Evolutionary conservation across 331 rosid genomes (phyloP), one percentile per base, ranked within the genome.

Genomic region (Rosa hybrid): DNA sequence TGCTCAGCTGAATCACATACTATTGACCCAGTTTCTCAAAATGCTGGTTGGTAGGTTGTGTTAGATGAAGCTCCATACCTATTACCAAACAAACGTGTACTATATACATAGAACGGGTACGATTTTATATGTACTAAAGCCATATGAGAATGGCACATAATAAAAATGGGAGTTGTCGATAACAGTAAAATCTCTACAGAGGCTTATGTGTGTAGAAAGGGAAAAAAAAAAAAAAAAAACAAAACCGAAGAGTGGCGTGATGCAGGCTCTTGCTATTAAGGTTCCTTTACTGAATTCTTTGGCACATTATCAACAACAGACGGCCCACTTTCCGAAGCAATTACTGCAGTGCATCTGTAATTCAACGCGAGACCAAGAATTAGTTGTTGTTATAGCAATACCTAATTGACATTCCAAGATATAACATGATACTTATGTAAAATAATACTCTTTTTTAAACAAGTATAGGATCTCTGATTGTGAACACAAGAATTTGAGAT

Each of bases 321-420:
- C 72, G 85, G 81, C 38, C 94, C 97, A 60, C 54, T 80, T 46
- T 82, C 87, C 62, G 94, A 90, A 81, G 96, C 94, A 71, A 90
- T 90, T 77, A 90, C 91, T 75, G 90, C 92, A 44, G 92, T 86
- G 82, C 98, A 90, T 85, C 98, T 90, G 92, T 81, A 44, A 71
- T 27, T 69, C 41, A 39, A 34, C 42, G 62, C 54, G 74, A 27
- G 14, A n/a, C 75, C 51, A 65, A 51, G 34, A 71, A 12, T 68
- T 72, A 8, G 60, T 69, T 44, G 60, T 69, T 44, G 67, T 12
- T 45, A 12, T 46, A 62, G 42, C 12, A 21, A 41, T 69, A 17
- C 57, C 68, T 46, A 38, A 62, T 30, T 48, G 67, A 67, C 45
- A 71, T 82, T n/a, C 8, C 18, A 60, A 60, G 77, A 42, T 42